Evolutionary conservation across 306 rosid genomes (phyloP), one percentile per base, ranked within the genome.

Genomic region (Castanea sativa): DNA sequence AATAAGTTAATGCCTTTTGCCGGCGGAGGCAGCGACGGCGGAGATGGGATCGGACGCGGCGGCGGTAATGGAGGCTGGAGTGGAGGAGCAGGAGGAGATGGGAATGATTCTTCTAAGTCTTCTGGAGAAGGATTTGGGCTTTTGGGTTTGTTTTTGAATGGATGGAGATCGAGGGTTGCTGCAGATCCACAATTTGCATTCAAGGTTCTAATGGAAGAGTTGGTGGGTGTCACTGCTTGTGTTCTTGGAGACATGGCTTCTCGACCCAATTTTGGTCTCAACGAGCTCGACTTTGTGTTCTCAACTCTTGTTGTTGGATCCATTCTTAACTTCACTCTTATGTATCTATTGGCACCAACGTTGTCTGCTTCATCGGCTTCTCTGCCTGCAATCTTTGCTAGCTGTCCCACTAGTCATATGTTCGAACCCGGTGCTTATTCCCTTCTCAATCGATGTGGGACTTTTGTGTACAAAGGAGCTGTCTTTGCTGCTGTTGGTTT

Each of bases 171-270:
- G 5, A 75, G 99, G 82, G 99, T 93, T 67, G 90, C 94, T 5
- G 99, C 99, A 16, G 99, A 96, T 93, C 99, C 99, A 9, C 98
- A 96, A 29, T 96, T 96, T 18, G 93, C 99, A 25, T 96, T 96
- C 87, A 96, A 96, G 92, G 99, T 96, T 63, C 60, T 96, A 60
- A 96, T 93, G 91, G 99, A 96, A 67, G 99, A 93, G 79, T 53
- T 96, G 73, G 98, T 96, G 18, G 99, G 99, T 27, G 98, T 93
- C 20, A 87, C 80, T 56, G 81, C 99, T 55, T 92, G 97, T 73
- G 97, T 96, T 59, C 83, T 92, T 12, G 99, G 99, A 9, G 99
- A 96, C 85, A 96, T 96, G 98, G 96, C 99, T 33, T 85, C 99
- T 8, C 92, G 99, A 18, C 99, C 99, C 23, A 93, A 96, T 76